These are phyloP conservation scores for Penicillium longicatenatum DNA, from an alignment of 495 filamentous ascomycete genomes.

Conservation along the genomic window DNA sequence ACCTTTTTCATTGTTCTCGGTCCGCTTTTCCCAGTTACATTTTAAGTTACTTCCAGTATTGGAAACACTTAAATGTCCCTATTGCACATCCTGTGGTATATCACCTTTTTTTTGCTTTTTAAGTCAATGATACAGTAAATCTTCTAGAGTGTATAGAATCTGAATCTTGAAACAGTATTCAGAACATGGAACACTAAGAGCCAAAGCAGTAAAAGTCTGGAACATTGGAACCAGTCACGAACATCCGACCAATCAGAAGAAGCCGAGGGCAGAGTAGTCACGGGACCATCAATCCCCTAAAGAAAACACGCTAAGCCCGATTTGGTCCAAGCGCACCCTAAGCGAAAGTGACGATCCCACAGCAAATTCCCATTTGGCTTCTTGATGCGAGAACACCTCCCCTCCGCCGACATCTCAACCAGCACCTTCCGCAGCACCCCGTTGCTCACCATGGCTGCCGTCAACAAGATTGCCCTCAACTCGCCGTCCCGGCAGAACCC, in stretches of 20 bases:
- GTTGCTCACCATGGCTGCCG: conserved; percentile 61
- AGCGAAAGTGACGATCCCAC: conserved; percentile 47
- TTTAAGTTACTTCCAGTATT: neutral
- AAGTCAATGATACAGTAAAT: conserved; percentile 2
- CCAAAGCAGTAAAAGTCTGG: neutral
- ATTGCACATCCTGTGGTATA: conserved; percentile 7
- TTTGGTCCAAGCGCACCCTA: conserved; percentile 37
- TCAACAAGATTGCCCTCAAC: conserved; percentile 98
- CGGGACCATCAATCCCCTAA: conserved; percentile 37
- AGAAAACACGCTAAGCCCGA: conserved; percentile 27
- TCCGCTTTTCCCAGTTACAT: neutral
- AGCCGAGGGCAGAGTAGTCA: conserved; percentile 37
- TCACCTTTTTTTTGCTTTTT: conserved; percentile 7
- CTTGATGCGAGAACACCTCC: conserved; percentile 37
- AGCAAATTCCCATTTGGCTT: conserved; percentile 41
- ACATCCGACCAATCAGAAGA: conserved; percentile 17
- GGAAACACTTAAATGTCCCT: neutral
- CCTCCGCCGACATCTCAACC: conserved; percentile 38
- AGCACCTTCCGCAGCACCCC: conserved; percentile 44
- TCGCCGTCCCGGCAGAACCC: conserved; percentile 91
- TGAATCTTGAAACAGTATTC: neutral
- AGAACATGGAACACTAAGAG: neutral
- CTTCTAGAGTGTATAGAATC: neutral
- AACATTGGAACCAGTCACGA: neutral
- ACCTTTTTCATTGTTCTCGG: conserved; percentile 1